Base-by-base conservation (phyloP, 805 yeast genomes). In the Wickerhamiella siamensis region DNA sequence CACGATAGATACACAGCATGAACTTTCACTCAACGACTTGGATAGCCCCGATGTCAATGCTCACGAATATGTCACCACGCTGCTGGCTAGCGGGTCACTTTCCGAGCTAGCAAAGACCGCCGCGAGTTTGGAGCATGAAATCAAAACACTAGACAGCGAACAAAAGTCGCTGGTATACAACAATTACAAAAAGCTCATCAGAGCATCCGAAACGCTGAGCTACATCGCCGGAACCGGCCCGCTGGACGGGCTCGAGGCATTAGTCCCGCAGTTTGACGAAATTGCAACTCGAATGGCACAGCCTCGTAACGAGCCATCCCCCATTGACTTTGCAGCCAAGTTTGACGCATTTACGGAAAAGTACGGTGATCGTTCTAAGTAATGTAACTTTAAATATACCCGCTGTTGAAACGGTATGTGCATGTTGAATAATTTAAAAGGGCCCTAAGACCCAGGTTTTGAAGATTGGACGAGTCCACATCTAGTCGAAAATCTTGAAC, bases 121-220 rank as follows among this genome's bases (percentile, higher is more conserved):
- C 22, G 53, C 51, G 39, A 49, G 47, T 40, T 51, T 61, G 29
- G 37, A 49, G 17, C 43, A 42, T 24, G 60, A 60, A 35, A 47
- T 56, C 12, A 49, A 55, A 16, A 51, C 56, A 8, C 52, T 61
- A 20, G 59, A 60, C 32, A 54, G 60, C 42, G 61, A 60, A 31
- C 64, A 61, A 39, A 62, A 62, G 46, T 61, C 64, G 19, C 52
- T 61, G 4, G 63, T 61, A 5, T 62, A 61, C 46, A 59, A 61
- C 47, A 61, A 61, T 46, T 61, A 61, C 49, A 53, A 57, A 31
- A 59, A 61, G 31, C 54, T 61, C 9, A 62, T 62, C 36, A 44
- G 52, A 9, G 62, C 61, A 14, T 54, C 62, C 8, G 58, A 56
- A 29, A 56, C 60, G 15, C 52, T 60, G 26, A 57, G 48, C 2